Conservation (phyloP, 2,329 filamentous ascomycete species). For the Cladophialophora exuberans region DNA sequence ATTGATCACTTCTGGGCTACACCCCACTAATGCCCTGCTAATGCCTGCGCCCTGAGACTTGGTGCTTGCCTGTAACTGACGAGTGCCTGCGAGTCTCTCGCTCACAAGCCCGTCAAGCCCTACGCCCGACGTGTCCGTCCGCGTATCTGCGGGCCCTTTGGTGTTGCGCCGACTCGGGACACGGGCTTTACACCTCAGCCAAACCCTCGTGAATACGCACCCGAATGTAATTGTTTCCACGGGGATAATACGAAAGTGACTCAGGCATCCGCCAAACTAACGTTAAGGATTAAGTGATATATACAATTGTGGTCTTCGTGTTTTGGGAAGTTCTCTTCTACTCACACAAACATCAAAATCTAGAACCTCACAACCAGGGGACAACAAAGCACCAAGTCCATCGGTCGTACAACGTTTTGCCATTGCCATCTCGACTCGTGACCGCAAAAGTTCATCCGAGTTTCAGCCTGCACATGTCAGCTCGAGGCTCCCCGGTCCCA, state of each 20-base stretch:
- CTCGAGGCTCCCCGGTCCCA: slow-evolving; percentile 1
- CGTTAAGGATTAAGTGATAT: slow-evolving; percentile 14
- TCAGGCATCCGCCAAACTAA: slow-evolving; percentile 24
- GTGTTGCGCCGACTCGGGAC: slow-evolving; percentile 5
- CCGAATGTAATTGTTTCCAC: slow-evolving; percentile 8
- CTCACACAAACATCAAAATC: neutral
- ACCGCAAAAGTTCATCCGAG: slow-evolving; percentile 21
- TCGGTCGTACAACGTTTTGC: slow-evolving; percentile 20
- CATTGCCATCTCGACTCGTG: slow-evolving; percentile 4
- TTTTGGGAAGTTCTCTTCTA: too few species aligned
- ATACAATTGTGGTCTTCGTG: slow-evolving; percentile 12
- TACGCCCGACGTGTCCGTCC: too few species aligned
- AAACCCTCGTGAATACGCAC: slow-evolving; percentile 12
- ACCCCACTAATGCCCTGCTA: slow-evolving; percentile 10
- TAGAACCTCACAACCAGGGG: neutral
- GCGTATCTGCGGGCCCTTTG: slow-evolving; percentile 10
- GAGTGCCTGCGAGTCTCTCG: too few species aligned
- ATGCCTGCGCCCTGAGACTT: slow-evolving; percentile 16
- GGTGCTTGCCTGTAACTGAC: neutral
- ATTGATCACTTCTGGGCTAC: slow-evolving; percentile 18
- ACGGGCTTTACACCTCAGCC: slow-evolving; percentile 20
- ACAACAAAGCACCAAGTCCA: neutral
- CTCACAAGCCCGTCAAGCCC: too few species aligned
- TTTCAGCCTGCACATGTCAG: slow-evolving; percentile 19
- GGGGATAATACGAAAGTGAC: slow-evolving; percentile 22